Percentiles rank a stretch among this genome's conserved stretches.
Evolutionary conservation across 192 early-diverging fungal species (phyloP).

Genomic region (Linnemannia schmuckeri): DNA sequence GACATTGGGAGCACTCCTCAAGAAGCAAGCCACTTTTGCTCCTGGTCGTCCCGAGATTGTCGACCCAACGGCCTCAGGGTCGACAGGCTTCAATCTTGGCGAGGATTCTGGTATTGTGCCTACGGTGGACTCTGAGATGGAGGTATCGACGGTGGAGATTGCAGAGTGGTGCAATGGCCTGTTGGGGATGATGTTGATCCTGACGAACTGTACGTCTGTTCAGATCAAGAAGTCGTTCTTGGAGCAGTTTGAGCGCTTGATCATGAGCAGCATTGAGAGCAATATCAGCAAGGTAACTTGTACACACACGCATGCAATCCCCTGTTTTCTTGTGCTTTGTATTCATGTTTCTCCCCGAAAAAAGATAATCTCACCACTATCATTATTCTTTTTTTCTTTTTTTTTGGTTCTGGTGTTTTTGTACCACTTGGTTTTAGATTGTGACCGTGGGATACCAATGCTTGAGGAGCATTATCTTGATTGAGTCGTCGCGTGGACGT

Average conservation of each 20-base stretch:
- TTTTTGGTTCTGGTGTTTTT: background rate
- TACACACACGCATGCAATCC: background rate
- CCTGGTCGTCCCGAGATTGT: conserved; percentile 19
- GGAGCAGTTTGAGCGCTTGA: conserved; percentile 38
- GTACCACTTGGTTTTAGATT: conserved; percentile 20
- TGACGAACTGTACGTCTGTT: conserved; percentile 37
- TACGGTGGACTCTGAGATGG: conserved; percentile 32
- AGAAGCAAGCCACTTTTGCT: conserved; percentile 47
- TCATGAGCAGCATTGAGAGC: conserved; percentile 53
- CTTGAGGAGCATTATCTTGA: conserved; percentile 33
- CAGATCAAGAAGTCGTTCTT: conserved; percentile 25
- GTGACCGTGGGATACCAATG: conserved; percentile 54
- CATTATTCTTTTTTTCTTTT: background rate
- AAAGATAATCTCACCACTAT: background rate
- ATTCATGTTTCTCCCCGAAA: background rate
- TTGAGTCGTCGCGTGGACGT: conserved; percentile 28
- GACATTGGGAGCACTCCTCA: conserved; percentile 28
- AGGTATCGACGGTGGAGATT: conserved; percentile 44
- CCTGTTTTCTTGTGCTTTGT: background rate
- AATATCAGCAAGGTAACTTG: conserved; percentile 34
- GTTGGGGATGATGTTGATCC: conserved; percentile 46
- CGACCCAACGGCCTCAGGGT: background rate
- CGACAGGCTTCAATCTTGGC: conserved; percentile 22
- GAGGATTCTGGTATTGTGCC: background rate
- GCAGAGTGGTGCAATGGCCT: conserved; percentile 52